Evolutionary conservation across 2,329 filamentous ascomycete species (phyloP), one percentile per base, ranked within the genome.

Genomic region (Trichophyton benhamiae): DNA sequence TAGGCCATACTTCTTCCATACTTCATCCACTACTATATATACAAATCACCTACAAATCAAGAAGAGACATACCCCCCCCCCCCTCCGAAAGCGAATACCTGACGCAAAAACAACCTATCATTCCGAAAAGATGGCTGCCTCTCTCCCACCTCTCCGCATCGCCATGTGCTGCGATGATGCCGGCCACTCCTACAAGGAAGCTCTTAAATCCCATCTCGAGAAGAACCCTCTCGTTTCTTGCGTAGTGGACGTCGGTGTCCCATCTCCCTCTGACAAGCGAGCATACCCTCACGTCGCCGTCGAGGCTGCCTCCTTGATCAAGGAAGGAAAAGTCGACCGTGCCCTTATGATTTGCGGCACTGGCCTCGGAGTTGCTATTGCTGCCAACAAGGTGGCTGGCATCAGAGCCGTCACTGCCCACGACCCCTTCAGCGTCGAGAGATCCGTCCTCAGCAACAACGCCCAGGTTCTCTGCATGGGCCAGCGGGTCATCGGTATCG

Each of bases 361-460:
- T 0, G 90, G 90, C 0, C 81, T 95, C 6, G 90, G 90, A 20
- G 90, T 95, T 6, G 89, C 90, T 68, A 95, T 95, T 71, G 78
- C 83, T n/a, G 90, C 90, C 66, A 95, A 95, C 80, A 95, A 95
- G 74, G 84, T 95, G 65, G 86, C 85, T 61, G 89, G 89, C 4
- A 84, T 95, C 64, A 80, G 89, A 25, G 90, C 90, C n/a, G 90
- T 95, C 17, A 95, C 89, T 3, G 90, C 90, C 0, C 90, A 95
- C 72, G 90, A 95, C 72, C 86, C 85, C 66, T 95, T 91, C 78
- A 86, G 82, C 61, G 88, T 95, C 4, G 89, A 95, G 80, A 78
- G 89, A 58, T 85, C 87, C 20, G 82, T 95, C 9, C 76, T 92
- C 69, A 90, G 87, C 76, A 95, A 95, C 73, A 86, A 95, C 72